These are phyloP conservation scores for Clonostachys byssicola DNA, from an alignment of 2,329 filamentous ascomycete genomes.

Conservation along the genomic window DNA sequence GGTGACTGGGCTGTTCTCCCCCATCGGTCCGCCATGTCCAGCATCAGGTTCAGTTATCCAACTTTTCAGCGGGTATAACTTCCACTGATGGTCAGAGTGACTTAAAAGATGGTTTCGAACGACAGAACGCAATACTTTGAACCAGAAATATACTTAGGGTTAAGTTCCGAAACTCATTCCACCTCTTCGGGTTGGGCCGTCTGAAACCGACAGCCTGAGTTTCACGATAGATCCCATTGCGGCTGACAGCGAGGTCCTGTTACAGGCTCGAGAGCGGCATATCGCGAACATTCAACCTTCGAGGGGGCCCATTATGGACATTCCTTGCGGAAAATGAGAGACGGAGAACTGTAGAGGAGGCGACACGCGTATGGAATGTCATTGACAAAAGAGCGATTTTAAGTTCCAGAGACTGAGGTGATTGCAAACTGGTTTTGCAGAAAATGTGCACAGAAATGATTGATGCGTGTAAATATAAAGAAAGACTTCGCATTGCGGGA, in stretches of 20 bases:
- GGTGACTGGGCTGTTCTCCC: constrained; percentile 54
- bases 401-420: constrained; percentile 2
- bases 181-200: constrained; percentile 37
- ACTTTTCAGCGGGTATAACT: constrained; percentile 46
- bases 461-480: too few species aligned
- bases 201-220: constrained; percentile 25
- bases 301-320: constrained; percentile 43
- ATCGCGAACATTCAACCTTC: constrained; percentile 31
- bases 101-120: constrained; percentile 65
- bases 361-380: constrained; percentile 52
- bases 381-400: neutral
- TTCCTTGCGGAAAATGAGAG: constrained; percentile 66
- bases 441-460: too few species aligned
- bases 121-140: constrained; percentile 68
- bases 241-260: constrained; percentile 44
- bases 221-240: constrained; percentile 37
- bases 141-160: constrained; percentile 84
- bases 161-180: constrained; percentile 84
- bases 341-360: constrained; percentile 79
- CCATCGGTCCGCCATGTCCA: constrained; percentile 37
- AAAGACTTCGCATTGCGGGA: neutral
- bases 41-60: constrained; percentile 24
- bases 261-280: constrained; percentile 61
- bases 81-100: constrained; percentile 19
- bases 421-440: too few species aligned